Percentiles rank a stretch among this genome's conserved stretches.
phyloP scores from a whole-genome alignment of 1,284 basidiomycete genomes.

The Cerrena zonata region DNA sequence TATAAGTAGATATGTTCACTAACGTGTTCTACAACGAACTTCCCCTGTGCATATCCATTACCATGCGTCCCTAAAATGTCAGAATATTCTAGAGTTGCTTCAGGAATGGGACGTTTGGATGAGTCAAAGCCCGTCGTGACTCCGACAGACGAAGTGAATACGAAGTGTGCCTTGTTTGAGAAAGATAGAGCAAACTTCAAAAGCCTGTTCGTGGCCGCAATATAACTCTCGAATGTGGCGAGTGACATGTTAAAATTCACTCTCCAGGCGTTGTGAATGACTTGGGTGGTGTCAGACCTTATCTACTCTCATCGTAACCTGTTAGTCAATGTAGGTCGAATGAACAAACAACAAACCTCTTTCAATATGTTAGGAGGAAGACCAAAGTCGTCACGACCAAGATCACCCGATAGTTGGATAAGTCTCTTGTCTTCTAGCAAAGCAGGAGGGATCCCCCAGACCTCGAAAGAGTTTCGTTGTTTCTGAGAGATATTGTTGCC shows the following conservation, averaged over 20 bases:
- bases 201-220: constrained; percentile 14
- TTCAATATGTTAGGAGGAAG: neutral
- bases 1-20: neutral
- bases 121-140: constrained; percentile 14
- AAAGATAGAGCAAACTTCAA: constrained; percentile 17
- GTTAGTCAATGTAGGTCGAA: constrained; percentile 14
- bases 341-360: constrained; percentile 14
- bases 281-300: constrained; percentile 18
- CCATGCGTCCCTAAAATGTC: constrained; percentile 1
- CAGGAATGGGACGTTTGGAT: constrained; percentile 11
- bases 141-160: constrained; percentile 33
- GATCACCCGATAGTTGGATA: constrained; percentile 25
- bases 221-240: constrained; percentile 16
- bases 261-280: constrained; percentile 27
- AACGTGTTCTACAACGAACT: constrained; percentile 14
- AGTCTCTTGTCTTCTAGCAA: constrained; percentile 28
- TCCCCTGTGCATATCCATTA: constrained; percentile 11
- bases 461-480: constrained; percentile 25
- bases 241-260: constrained; percentile 21
- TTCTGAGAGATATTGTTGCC: constrained; percentile 8
- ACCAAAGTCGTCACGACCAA: constrained; percentile 20
- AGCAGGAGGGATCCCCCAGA: constrained; percentile 25
- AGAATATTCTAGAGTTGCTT: constrained; percentile 6
- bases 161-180: constrained; percentile 16
- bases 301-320: constrained; percentile 12